Evolutionary conservation across 2,329 filamentous ascomycete genomes (phyloP).

Genomic region (Fusarium nisikadoi): DNA sequence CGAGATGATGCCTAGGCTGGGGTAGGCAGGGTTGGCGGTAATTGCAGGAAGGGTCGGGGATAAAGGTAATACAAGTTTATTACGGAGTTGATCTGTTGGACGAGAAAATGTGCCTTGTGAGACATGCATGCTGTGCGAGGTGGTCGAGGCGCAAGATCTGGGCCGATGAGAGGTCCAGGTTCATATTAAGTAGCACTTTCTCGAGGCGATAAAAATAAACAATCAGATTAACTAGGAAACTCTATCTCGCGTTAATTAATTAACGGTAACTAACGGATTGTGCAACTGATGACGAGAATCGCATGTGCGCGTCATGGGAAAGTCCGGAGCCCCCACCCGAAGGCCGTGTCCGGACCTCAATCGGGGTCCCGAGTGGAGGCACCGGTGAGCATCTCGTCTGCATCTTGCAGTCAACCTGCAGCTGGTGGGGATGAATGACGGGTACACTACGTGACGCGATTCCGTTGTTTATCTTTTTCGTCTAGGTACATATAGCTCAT

Average conservation of each 20-base stretch:
- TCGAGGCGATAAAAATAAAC: background rate
- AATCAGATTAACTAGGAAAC: background rate
- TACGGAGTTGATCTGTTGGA: constrained; percentile 7
- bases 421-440: constrained; percentile 33
- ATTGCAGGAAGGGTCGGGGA: constrained; percentile 9
- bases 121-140: background rate
- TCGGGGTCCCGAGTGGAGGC: constrained; percentile 20
- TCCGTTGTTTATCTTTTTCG: constrained; percentile 16
- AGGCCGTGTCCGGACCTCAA: constrained; percentile 12
- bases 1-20: background rate
- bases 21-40: constrained; percentile 14
- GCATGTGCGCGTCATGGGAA: constrained; percentile 39
- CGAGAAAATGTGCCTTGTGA: background rate
- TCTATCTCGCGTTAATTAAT: background rate
- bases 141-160: background rate
- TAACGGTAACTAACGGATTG: background rate
- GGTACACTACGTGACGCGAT: constrained; percentile 35
- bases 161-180: background rate
- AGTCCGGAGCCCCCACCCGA: constrained; percentile 26
- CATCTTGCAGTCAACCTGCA: constrained; percentile 14
- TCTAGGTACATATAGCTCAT: constrained; percentile 4
- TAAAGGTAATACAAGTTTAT: constrained; percentile 29
- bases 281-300: constrained; percentile 2
- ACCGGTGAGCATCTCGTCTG: constrained; percentile 7
- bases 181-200: background rate